Base-by-base conservation (phyloP, 108 stramenopile genomes). In the Skeletonema tropicum region DNA sequence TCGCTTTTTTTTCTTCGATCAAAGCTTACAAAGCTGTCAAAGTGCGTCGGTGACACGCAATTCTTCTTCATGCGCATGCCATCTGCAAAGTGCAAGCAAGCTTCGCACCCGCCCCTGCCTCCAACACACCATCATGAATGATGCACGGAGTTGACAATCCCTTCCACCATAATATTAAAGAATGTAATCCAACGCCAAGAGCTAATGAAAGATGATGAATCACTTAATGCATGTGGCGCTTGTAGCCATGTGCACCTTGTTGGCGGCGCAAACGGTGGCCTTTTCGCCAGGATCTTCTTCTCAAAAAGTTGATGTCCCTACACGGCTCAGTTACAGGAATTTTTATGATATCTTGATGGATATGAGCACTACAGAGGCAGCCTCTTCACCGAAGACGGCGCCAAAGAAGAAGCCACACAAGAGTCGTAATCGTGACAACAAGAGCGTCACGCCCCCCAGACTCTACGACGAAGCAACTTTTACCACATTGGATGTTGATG, bases 401-500 rank as follows among this genome's bases (percentile, higher is more conserved):
- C 17, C 48, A 49, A 19, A 17, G 19, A 19, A 17, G 19, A 19
- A 17, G 19, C n/a, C 19, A 14, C 19, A 5, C 48, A 49, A 17
- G 17, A 49, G 21, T 21, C 4, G 4, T 21, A 49, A 21, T 2
- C 48, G 21, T 1, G 19, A 19, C 14, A 21, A 19, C 48, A 49
- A 49, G 48, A 49, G 48, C 48, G 48, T 49, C 48, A 49, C 48
- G 2, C 17, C 48, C 6, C 48, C 48, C 17, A 49, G 14, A 19
- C 48, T 49, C n/a, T 19, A 49, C 48, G 48, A 49, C 48, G 39
- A 41, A 41, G 39, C 39, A 13, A 13, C 39, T 41, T 49, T 49
- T 4, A 49, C n/a, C 48, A 17, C 6, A 32, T 21, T 61, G 32
- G 73, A 74, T 31, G 63, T 65, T 11, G 73, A 74, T 39, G 63